A percentile compares a stretch with the other conserved stretches of the same genome.
Conservation (phyloP, 75 land plant species). For the Isoetes taiwanensis region DNA sequence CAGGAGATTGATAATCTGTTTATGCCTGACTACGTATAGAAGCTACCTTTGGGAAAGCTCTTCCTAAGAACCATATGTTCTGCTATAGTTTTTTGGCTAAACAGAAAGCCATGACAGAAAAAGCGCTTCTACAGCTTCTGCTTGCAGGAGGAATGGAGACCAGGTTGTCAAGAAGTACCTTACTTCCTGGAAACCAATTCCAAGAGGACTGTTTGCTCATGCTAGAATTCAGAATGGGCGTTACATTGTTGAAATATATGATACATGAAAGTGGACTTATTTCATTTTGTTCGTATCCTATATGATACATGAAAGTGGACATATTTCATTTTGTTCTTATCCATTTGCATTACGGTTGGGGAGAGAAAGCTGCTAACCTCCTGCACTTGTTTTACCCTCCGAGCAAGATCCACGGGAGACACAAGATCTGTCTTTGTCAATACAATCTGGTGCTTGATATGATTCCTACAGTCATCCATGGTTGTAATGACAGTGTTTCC, state of each 20-base stretch:
- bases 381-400: constrained; percentile 84
- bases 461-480: constrained; percentile 44
- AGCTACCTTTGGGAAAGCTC: too few species aligned
- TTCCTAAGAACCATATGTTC: too few species aligned
- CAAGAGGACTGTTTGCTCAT: too few species aligned
- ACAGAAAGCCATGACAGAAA: neutral
- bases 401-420: constrained; percentile 82
- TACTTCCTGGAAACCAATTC: neutral
- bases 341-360: too few species aligned
- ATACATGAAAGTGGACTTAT: too few species aligned
- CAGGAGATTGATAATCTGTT: neutral
- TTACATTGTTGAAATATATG: neutral
- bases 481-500: too few species aligned
- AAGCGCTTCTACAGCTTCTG: neutral
- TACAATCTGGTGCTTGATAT: constrained; percentile 70
- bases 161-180: neutral
- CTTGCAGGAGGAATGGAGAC: neutral
- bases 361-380: constrained; percentile 37
- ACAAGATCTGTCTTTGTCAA: constrained; percentile 83
- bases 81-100: too few species aligned
- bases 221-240: neutral
- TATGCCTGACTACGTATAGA: too few species aligned
- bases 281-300: too few species aligned
- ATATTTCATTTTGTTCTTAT: too few species aligned
- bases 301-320: neutral